Evolutionary conservation across 345 rosid species (phyloP).

Genomic region (Citrus trifoliata): DNA sequence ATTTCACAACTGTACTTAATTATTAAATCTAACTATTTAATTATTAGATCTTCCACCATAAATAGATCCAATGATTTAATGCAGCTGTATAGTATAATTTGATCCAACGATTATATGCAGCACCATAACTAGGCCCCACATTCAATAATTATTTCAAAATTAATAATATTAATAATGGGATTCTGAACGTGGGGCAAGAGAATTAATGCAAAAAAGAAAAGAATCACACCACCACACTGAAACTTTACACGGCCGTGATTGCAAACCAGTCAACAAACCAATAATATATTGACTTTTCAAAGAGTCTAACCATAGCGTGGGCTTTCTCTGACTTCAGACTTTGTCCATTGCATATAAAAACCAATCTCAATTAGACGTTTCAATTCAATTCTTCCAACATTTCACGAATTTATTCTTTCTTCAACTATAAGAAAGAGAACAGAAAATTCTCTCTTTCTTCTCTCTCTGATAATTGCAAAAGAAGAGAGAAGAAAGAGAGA

Average conservation of each 20-base stretch:
- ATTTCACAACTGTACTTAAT: too few species aligned
- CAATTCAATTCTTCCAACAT: conserved; percentile 3
- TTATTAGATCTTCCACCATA: fast-evolving
- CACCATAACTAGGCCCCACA: too few species aligned
- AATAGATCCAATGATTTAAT: fast-evolving
- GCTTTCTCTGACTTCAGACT: conserved; percentile 10
- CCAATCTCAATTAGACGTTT: conserved; percentile 20
- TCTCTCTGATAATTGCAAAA: conserved; percentile 33
- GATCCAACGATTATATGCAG: too few species aligned
- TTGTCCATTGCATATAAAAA: conserved; percentile 30
- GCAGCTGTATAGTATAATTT: too few species aligned
- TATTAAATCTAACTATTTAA: too few species aligned
- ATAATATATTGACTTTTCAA: neutral
- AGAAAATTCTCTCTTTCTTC: conserved; percentile 7
- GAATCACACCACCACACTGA: neutral
- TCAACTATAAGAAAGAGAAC: neutral
- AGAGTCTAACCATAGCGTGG: neutral
- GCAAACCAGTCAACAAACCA: neutral
- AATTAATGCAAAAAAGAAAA: neutral
- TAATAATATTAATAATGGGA: too few species aligned
- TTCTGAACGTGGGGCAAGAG: too few species aligned
- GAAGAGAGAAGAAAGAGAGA: conserved; percentile 50
- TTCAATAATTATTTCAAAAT: too few species aligned
- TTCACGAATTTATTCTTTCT: too few species aligned
- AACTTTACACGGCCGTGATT: neutral